Base-by-base conservation (phyloP, 2,329 filamentous ascomycete genomes). In the Alternaria rosae region DNA sequence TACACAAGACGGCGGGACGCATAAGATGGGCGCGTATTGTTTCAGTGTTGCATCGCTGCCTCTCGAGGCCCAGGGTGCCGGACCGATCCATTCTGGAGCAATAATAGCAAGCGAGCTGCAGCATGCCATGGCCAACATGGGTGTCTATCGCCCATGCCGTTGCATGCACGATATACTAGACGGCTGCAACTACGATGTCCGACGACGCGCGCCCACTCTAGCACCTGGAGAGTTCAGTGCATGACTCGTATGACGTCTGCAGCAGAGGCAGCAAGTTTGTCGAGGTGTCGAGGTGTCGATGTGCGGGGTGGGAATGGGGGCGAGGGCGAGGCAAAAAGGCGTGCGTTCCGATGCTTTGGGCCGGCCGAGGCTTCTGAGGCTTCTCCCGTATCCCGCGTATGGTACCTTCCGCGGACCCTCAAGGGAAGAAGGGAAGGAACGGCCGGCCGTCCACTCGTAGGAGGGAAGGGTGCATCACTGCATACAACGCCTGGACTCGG, bases 281-380 rank as follows among this genome's bases (percentile, higher is more conserved):
- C 57, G 52, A 56, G 57, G 20, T 57, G 30, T 56, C 57, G 52
- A 56, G 57, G 20, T 41, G 44, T 15, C 21, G n/a, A 28, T 41
- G 23, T 54, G 35, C 23, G 51, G 32, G 51, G 32, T 5, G 10
- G 30, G 43, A 17, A 30, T 53, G 54, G 6, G 21, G 44, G 43
- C 25, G 48, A 21, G 30, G 47, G 20, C 32, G 41, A 20, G 25
- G 35, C n/a, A 21, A 23, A 42, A 44, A 44, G 23, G 41, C n/a
- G 21, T 41, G 58, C 25, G 17, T 54, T 55, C 61, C 61, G 61
- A 42, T n/a, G 30, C 53, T 26, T 47, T 64, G 61, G 61, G 61
- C 38, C 61, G 57, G 61, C 50, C 61, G 54, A 64, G 61, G 57
- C 47, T 61, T 64, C 48, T 64, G 54, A 64, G 61, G 57, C 47